These are phyloP conservation scores for Exophiala lecanii-corni DNA, from an alignment of 2,329 filamentous ascomycete genomes.

Conservation along the genomic window DNA sequence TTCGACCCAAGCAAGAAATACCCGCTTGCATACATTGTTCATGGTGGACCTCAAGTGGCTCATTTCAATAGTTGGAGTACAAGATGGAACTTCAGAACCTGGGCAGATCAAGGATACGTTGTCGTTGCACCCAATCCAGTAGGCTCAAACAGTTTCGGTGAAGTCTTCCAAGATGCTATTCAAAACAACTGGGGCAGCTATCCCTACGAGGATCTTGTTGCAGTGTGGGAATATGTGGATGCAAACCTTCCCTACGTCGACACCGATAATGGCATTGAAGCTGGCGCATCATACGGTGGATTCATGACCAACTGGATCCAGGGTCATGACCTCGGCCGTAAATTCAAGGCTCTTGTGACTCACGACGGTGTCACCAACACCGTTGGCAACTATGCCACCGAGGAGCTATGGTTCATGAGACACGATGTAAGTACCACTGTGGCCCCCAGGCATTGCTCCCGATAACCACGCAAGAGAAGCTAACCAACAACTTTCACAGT, in stretches of 20 bases:
- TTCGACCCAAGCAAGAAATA: slow-evolving; percentile 70
- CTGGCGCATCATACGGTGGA: slow-evolving; percentile 39
- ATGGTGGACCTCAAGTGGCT: slow-evolving; percentile 75
- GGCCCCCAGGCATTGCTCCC: too few species aligned
- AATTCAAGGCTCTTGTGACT: slow-evolving; percentile 82
- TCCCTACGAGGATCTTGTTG: slow-evolving; percentile 77
- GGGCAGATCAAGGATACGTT: slow-evolving; percentile 82
- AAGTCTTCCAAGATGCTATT: slow-evolving; percentile 72
- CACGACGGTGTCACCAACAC: slow-evolving; percentile 80
- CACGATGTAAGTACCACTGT: slow-evolving; percentile 36
- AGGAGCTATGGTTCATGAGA: slow-evolving; percentile 50
- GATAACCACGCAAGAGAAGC: too few species aligned
- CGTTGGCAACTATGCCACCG: slow-evolving; percentile 45
- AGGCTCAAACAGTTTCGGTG: slow-evolving; percentile 76
- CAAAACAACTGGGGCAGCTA: slow-evolving; percentile 75
- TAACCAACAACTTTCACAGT: slow-evolving; percentile 28
- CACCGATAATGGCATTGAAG: slow-evolving; percentile 36
- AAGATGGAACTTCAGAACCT: slow-evolving; percentile 80
- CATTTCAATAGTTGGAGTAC: slow-evolving; percentile 75
- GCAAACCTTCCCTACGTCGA: slow-evolving; percentile 36
- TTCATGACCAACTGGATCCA: slow-evolving; percentile 75
- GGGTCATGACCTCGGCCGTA: slow-evolving; percentile 73
- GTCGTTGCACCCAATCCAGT: slow-evolving; percentile 79
- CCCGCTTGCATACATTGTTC: slow-evolving; percentile 73
- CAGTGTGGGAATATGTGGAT: slow-evolving; percentile 67